Evolutionary conservation across 2,329 filamentous ascomycete genomes (phyloP), one percentile per base, ranked within the genome.

Genomic region (Aureobasidium namibiae): DNA sequence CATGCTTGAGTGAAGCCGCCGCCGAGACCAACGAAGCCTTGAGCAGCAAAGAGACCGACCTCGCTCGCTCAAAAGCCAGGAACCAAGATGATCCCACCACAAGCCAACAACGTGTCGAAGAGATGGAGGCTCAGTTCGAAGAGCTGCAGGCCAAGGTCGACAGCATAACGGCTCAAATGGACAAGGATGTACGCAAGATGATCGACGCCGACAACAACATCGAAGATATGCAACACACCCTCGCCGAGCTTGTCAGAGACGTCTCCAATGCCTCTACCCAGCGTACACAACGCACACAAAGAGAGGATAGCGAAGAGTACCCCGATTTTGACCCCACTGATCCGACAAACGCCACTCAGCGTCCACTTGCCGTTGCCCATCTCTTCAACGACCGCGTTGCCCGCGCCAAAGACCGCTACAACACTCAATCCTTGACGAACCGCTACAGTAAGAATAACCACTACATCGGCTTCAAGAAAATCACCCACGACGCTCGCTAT

Each of bases 401-500:
- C 13, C 72, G 69, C 24, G 70, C 75, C 21, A 76, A 75, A 59
- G 73, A 76, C 48, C 69, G 72, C 2, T 79, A 77, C 63, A 73
- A 75, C 6, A 71, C 71, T 11, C 66, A 68, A 8, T 72, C 69
- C 5, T 64, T 74, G 26, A 63, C 60, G 1, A 67, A 67, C 0
- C 73, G 81, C 60, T 89, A 88, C 67, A 76, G 81, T 4, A 72
- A 75, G 9, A 77, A 87, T 66, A 82, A 85, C 64, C 74, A 78
- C 54, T 88, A 88, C 70, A 74, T 77, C 49, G 75, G 76, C 23
- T 88, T 87, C 75, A 82, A 83, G 67, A 73, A 76, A 9, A 71
- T 81, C n/a, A 75, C 86, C 3, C 84, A 87, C 68, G 82, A 86
- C 64, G 79, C 83, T 29, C 78, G 78, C 50, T 74, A 83, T 63